Evolutionary conservation across 139 green algal genomes (phyloP).

Genomic region (Chlorella sp.): DNA sequence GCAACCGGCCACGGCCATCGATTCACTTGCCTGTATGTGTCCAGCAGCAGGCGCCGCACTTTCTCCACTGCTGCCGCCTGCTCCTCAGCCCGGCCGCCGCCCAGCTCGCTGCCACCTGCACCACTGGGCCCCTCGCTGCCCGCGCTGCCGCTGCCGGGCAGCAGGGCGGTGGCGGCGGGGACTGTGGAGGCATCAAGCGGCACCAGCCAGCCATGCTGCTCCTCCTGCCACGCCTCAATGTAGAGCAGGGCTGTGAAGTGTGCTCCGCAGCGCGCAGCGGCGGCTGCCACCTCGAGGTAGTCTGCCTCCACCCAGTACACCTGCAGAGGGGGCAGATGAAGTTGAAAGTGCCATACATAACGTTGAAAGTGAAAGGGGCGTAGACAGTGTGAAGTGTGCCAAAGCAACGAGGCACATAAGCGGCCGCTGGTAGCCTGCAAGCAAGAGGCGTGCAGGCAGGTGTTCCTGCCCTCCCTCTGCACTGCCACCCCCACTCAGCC

Average conservation of each 20-base stretch:
- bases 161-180: background rate
- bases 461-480: too few relatives aligned
- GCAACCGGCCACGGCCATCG: too few relatives aligned
- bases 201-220: conserved; percentile 49
- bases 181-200: background rate
- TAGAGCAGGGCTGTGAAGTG: conserved; percentile 85
- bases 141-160: background rate
- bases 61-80: background rate
- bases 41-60: conserved; percentile 66
- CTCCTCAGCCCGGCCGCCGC: background rate
- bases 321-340: conserved; percentile 11
- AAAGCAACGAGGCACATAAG: too few relatives aligned
- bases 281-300: conserved; percentile 74
- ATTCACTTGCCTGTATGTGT: conserved; percentile 61
- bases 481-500: too few relatives aligned
- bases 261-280: conserved; percentile 61
- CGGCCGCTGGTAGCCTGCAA: too few relatives aligned
- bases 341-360: too few relatives aligned
- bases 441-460: too few relatives aligned
- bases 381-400: too few relatives aligned
- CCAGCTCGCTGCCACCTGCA: background rate
- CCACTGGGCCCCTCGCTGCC: background rate
- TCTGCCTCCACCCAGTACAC: conserved; percentile 85
- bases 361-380: too few relatives aligned
- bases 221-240: conserved; percentile 77